Conservation (phyloP, 2,329 filamentous ascomycete genomes). For the Botrytis cinerea region DNA sequence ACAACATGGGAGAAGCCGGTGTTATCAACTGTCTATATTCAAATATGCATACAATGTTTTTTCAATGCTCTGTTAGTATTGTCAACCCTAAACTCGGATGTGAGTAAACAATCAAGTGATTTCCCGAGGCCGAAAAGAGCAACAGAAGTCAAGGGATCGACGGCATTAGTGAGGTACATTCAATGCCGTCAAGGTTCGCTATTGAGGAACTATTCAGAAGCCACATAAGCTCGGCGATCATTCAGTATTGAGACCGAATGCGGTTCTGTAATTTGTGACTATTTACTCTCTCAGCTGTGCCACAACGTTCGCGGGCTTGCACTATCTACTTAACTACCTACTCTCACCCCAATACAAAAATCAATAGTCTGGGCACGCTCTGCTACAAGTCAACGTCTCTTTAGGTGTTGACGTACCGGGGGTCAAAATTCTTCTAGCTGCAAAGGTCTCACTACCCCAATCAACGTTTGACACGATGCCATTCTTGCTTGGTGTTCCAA, state of each 20-base stretch:
- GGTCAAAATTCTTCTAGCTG: background rate
- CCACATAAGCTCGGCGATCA: background rate
- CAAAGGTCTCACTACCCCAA: background rate
- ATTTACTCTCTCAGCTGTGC: background rate
- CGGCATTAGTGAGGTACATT: background rate
- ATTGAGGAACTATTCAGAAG: background rate
- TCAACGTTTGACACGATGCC: background rate
- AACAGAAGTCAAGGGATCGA: background rate
- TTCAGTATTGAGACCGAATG: background rate
- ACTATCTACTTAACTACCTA: background rate
- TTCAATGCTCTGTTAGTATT: background rate
- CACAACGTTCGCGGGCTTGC: background rate
- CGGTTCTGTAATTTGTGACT: background rate
- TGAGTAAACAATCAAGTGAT: background rate
- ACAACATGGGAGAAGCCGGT: background rate
- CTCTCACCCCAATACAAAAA: background rate
- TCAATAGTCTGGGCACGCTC: background rate
- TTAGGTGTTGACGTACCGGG: background rate
- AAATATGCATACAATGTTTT: background rate
- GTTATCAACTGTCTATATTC: background rate
- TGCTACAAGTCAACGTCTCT: background rate
- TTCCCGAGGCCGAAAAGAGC: background rate
- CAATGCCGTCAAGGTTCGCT: background rate
- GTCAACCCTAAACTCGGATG: background rate
- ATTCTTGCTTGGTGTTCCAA: background rate